Evolutionary conservation across 192 early-diverging fungal genomes (phyloP).

Genomic region (Diversispora epigaea): DNA sequence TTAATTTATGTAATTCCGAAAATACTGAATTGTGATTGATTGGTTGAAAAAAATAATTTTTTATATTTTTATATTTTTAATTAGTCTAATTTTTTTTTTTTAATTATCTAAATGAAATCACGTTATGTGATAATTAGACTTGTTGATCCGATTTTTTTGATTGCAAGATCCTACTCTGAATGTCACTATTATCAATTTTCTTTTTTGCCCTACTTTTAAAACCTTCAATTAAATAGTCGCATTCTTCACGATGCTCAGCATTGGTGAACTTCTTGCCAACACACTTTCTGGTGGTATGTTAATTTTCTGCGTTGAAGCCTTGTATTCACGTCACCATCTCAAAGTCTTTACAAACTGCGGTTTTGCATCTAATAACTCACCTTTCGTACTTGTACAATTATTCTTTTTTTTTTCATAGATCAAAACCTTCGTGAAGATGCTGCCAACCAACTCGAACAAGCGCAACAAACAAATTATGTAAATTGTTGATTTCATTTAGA

Average conservation of each 20-base stretch:
- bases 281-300: constrained; percentile 66
- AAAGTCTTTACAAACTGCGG: not conserved
- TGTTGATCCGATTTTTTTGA: too few species aligned
- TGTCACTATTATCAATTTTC: too few species aligned
- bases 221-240: not conserved
- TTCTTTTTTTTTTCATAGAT: constrained; percentile 47
- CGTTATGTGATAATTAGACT: too few species aligned
- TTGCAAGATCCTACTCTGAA: too few species aligned
- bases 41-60: too few species aligned
- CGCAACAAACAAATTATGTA: constrained; percentile 83
- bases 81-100: too few species aligned
- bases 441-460: constrained; percentile 69
- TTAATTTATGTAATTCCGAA: too few species aligned
- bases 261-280: constrained; percentile 69
- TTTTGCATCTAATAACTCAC: constrained; percentile 3
- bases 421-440: constrained; percentile 79
- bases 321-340: not conserved
- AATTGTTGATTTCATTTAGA: constrained; percentile 34
- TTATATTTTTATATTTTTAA: too few species aligned
- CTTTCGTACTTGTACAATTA: not conserved
- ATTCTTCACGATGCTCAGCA: constrained; percentile 38
- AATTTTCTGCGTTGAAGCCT: not conserved
- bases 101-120: too few species aligned
- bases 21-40: too few species aligned
- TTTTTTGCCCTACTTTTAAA: too few species aligned